Base-by-base conservation (phyloP, 495 filamentous ascomycete genomes). In the Amphirosellinia nigrospora region DNA sequence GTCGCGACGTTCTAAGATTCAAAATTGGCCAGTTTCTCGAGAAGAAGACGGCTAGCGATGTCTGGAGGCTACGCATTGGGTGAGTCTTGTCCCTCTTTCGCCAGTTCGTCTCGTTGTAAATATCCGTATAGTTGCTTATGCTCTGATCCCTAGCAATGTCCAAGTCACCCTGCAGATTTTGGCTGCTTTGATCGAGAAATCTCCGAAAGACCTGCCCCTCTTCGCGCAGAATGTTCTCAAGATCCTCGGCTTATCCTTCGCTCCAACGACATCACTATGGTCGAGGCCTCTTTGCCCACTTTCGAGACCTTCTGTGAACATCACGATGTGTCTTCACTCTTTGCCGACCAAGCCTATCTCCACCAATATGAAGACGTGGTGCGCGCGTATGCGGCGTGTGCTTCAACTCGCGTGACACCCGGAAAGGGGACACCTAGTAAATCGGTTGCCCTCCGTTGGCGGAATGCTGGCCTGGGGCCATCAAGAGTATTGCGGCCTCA, bases 121-220 rank as follows among this genome's bases (percentile, higher is more conserved):
- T 50, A 21, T 53, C 30, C 34, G 26, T 16, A 55, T 46, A 13
- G 19, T 71, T 34, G 61, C 66, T 71, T 60, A 71, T 73, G 16
- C 69, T 65, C 23, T 58, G 21, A 2, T 52, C 34, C 64, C n/a
- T 50, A 97, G 93, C 68, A 96, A 97, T 82, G 92, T 97, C 45
- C 93, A 97, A 80, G 93, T 98, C 66, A 96, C 93, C 23, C 89
- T 98, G 43, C 90, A 95, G 74, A 96, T 98, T 65, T 81, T 97
- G 65, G 89, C 89, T 46, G 92, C 94, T 41, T 86, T 98, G 68
- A 94, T 98, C 80, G 93, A 97, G 75, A 97, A 97, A 80, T 86
- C 92, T 23, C 93, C 93, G 39, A 92, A 93, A 77, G 93, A 97
- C 75, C 88, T 97, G 9, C 92, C 93, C 26, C 90, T 98, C 63